These are phyloP conservation scores for Bipolaris gigantea DNA, from an alignment of 2,329 filamentous ascomycete species.

Conservation along the genomic window DNA sequence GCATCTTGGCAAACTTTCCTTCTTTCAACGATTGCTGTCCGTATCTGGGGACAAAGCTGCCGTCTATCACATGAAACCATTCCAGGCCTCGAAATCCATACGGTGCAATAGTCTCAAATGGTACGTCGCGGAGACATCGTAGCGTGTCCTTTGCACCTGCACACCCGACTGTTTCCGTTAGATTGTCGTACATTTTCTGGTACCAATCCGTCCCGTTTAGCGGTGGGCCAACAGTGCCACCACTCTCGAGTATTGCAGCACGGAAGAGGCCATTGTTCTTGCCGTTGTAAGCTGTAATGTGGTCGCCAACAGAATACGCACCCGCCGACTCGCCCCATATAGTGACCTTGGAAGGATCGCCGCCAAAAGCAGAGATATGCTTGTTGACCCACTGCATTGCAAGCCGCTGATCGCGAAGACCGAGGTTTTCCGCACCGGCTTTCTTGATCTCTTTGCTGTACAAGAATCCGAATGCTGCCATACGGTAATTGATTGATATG, in stretches of 20 bases:
- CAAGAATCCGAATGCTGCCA: constrained; percentile 56
- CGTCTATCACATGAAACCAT: constrained; percentile 39
- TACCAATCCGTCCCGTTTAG: constrained; percentile 40
- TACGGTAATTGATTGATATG: constrained; percentile 51
- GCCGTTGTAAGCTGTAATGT: constrained; percentile 46
- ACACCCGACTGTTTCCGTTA: constrained; percentile 32
- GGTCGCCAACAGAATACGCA: constrained; percentile 56
- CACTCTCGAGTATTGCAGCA: constrained; percentile 48
- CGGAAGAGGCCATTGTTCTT: constrained; percentile 45
- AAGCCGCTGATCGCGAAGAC: constrained; percentile 64
- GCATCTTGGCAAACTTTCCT: constrained; percentile 64
- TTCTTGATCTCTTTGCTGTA: constrained; percentile 46
- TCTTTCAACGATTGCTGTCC: constrained; percentile 40
- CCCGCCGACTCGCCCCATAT: constrained; percentile 64
- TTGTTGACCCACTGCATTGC: constrained; percentile 63
- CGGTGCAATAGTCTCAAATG: constrained; percentile 31
- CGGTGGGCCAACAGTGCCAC: constrained; percentile 34
- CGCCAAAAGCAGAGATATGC: constrained; percentile 57
- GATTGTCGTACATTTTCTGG: constrained; percentile 36
- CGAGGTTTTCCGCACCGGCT: constrained; percentile 50
- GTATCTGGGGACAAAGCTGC: constrained; percentile 26
- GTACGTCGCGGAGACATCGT: constrained; percentile 31
- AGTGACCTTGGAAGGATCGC: constrained; percentile 61
- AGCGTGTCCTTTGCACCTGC: constrained; percentile 25
- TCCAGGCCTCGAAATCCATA: constrained; percentile 34